Evolutionary conservation across 2,329 filamentous ascomycete species (phyloP), one percentile per base, ranked within the genome.

Genomic region (Aspergillaceae sp.): DNA sequence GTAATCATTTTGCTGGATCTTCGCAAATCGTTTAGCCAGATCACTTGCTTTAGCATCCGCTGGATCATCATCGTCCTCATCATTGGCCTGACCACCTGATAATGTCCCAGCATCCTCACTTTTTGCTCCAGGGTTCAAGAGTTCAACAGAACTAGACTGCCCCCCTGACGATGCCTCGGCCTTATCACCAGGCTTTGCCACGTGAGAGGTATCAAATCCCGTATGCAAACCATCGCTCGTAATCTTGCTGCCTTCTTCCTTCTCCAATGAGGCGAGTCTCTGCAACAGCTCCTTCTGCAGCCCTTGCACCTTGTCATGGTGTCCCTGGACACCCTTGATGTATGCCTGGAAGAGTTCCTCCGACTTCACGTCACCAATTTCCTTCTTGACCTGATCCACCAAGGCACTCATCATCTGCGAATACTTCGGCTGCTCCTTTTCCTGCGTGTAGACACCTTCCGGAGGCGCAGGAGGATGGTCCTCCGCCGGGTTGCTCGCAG

Each of bases 361-460:
- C 50, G 84, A 81, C 67, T 85, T 85, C 19, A 65, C 62, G 62
- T 89, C 86, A 46, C 90, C 86, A 33, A 95, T 75, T 43, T 85
- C 80, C 54, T 87, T 82, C 68, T 95, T 96, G 37, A 97, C 89
- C 67, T 94, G 86, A 60, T 98, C 92, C 19, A 97, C 78, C 58
- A 98, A 69, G n/a, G 84, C 82, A n/a, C 87, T 87, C 85, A 98
- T 90, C 92, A 98, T 98, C 74, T 94, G 88, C 35, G 88, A 92
- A 63, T 95, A 98, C 9, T 83, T 85, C 0, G 87, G 87, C 57
- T 87, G 80, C 60, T 83, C 82, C 64, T 85, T 79, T 56, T 84
- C 82, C 45, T 87, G 76, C 37, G 77, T 76, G 61, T 94, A 84
- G 29, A 96, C 84, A 41, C 87, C 89, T 54, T 83, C 83, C 1